A percentile compares a stretch with the other conserved stretches of the same genome.
Conservation (phyloP, 352 stramenopile species). For the Pythium oligandrum region DNA sequence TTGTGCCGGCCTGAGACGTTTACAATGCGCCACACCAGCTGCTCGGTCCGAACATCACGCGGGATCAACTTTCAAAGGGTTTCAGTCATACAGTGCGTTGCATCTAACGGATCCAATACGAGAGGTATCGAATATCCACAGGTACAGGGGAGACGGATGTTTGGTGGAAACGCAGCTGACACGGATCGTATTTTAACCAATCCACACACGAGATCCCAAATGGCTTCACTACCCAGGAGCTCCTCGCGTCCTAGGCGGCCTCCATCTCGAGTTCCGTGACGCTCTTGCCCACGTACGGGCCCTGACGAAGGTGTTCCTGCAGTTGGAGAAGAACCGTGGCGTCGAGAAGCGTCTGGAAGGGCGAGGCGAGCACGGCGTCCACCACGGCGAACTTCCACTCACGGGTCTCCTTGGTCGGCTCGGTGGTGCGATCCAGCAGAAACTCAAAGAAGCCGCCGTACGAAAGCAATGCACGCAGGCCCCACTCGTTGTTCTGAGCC, state of each 20-base stretch:
- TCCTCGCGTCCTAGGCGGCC: slow-evolving; percentile 9
- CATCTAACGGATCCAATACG: no score
- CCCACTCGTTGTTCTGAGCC: slow-evolving; percentile 76
- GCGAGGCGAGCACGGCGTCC: slow-evolving; percentile 70
- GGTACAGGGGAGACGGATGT: no score
- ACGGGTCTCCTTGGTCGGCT: slow-evolving; percentile 77
- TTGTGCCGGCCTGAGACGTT: no score
- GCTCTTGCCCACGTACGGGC: slow-evolving; percentile 56
- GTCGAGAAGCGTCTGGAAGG: slow-evolving; percentile 57
- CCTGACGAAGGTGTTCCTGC: slow-evolving; percentile 40
- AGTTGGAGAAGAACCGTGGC: slow-evolving; percentile 48
- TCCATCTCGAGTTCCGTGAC: slow-evolving; percentile 59
- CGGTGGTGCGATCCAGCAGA: slow-evolving; percentile 71
- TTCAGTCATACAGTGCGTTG: no score
- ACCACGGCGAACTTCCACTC: slow-evolving; percentile 88
- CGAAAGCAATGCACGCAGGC: slow-evolving; percentile 49
- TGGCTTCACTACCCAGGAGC: slow-evolving; percentile 13
- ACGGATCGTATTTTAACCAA: slow-evolving; percentile 9
- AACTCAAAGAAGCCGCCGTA: slow-evolving; percentile 87
- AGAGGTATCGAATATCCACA: no score
- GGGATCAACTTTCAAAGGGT: no score
- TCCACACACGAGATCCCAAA: neutral
- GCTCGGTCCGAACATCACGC: no score
- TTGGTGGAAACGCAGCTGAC: no score
- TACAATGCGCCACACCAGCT: no score